These are phyloP conservation scores for Hypoxylon trugodes DNA, from an alignment of 495 filamentous ascomycete species.

Conservation along the genomic window DNA sequence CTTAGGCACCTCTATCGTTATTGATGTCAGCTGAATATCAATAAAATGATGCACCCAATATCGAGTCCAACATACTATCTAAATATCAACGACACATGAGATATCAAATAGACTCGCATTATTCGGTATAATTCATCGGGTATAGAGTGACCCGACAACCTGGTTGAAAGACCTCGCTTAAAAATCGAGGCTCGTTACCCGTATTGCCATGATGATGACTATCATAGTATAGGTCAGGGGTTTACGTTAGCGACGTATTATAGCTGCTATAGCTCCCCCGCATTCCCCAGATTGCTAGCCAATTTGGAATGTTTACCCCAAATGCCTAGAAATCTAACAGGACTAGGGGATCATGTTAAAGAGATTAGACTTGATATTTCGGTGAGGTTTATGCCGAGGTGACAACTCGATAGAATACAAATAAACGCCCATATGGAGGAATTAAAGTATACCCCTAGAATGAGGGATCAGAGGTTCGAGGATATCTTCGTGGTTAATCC, in stretches of 20 bases:
- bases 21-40: no score
- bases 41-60: background rate
- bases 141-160: slow-evolving; percentile 4
- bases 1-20: no score
- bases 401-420: slow-evolving; percentile 10
- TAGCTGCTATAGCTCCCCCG: slow-evolving; percentile 25
- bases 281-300: slow-evolving; percentile 19
- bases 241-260: background rate
- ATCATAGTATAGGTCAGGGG: background rate
- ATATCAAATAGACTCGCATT: background rate
- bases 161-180: slow-evolving; percentile 15
- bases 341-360: slow-evolving; percentile 2
- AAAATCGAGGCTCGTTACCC: slow-evolving; percentile 1
- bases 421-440: slow-evolving; percentile 11
- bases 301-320: slow-evolving; percentile 3
- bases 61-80: background rate
- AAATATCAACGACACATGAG: background rate
- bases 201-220: slow-evolving; percentile 2
- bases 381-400: slow-evolving; percentile 26
- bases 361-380: slow-evolving; percentile 20
- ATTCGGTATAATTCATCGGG: background rate
- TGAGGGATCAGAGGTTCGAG: slow-evolving; percentile 5
- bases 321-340: slow-evolving; percentile 27
- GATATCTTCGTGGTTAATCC: background rate
- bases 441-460: background rate